These are phyloP conservation scores for Eruca vesicaria DNA, from an alignment of 441 rosid genomes.

Conservation along the genomic window DNA sequence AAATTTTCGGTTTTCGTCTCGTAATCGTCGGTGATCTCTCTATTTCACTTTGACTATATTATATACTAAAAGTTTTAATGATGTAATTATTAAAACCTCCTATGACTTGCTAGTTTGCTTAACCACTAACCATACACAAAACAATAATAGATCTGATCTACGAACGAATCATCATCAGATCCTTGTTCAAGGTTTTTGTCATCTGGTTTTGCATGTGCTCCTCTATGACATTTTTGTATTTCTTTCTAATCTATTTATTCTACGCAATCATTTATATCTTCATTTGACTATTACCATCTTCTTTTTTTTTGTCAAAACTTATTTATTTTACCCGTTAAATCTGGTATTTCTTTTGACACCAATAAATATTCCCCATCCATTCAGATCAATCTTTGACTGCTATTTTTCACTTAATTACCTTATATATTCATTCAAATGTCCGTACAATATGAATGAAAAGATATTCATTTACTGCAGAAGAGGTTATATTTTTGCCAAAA, in stretches of 20 bases:
- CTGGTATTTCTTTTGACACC: neutral
- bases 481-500: neutral
- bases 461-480: neutral
- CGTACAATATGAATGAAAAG: neutral
- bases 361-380: slow-evolving; percentile 14
- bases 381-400: slow-evolving; percentile 5
- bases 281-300: neutral
- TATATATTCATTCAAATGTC: neutral
- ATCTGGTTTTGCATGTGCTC: slow-evolving; percentile 30
- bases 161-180: slow-evolving; percentile 13
- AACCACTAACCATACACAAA: neutral
- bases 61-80: neutral
- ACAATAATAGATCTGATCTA: slow-evolving; percentile 22
- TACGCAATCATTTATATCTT: slow-evolving; percentile 1
- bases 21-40: slow-evolving; percentile 51
- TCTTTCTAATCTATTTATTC: neutral
- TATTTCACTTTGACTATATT: slow-evolving; percentile 26
- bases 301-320: neutral
- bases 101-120: slow-evolving; percentile 14
- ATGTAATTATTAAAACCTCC: neutral
- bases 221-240: neutral
- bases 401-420: neutral
- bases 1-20: slow-evolving; percentile 32
- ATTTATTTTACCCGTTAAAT: neutral
- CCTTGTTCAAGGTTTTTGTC: slow-evolving; percentile 15